These are phyloP conservation scores for Aspergillus funiculosus DNA, from an alignment of 495 filamentous ascomycete species.

Conservation along the genomic window DNA sequence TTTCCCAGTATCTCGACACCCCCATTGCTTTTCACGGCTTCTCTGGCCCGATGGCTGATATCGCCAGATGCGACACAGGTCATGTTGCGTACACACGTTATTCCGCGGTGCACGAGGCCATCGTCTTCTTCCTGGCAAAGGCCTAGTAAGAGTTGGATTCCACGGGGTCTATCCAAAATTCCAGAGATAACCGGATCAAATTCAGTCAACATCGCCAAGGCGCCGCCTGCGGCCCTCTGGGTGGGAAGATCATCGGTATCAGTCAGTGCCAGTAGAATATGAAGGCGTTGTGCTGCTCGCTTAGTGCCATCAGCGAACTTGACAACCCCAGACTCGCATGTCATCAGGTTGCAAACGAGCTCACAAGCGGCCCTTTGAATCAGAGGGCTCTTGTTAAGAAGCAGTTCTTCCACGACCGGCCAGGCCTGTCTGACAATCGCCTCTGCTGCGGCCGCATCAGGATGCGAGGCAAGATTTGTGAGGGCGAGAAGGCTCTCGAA, in stretches of 20 bases:
- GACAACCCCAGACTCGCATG: constrained; percentile 63
- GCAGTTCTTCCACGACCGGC: constrained; percentile 70
- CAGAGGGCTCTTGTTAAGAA: constrained; percentile 68
- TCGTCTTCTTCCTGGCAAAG: constrained; percentile 72
- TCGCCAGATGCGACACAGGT: constrained; percentile 38
- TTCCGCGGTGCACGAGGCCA: constrained; percentile 69
- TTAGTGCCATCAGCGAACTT: constrained; percentile 67
- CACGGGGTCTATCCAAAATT: constrained; percentile 61
- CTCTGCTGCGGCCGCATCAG: constrained; percentile 60
- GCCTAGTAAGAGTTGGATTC: constrained; percentile 62
- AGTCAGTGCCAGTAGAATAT: constrained; percentile 78
- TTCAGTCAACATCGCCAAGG: constrained; percentile 74
- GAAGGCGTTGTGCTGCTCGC: constrained; percentile 63
- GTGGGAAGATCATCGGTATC: constrained; percentile 79
- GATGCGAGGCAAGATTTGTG: constrained; percentile 82
- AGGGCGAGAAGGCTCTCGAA: constrained; percentile 90
- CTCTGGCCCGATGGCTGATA: constrained; percentile 35
- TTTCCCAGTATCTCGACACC: constrained; percentile 57
- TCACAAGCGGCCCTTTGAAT: constrained; percentile 82
- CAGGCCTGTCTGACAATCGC: constrained; percentile 67
- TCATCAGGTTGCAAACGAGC: constrained; percentile 87
- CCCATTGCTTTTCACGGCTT: constrained; percentile 37
- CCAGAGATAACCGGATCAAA: constrained; percentile 66
- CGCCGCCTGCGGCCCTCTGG: constrained; percentile 78
- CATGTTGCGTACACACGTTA: constrained; percentile 60